Evolutionary conservation across 495 filamentous ascomycete species (phyloP).

Genomic region (Aspergillus haitiensis): DNA sequence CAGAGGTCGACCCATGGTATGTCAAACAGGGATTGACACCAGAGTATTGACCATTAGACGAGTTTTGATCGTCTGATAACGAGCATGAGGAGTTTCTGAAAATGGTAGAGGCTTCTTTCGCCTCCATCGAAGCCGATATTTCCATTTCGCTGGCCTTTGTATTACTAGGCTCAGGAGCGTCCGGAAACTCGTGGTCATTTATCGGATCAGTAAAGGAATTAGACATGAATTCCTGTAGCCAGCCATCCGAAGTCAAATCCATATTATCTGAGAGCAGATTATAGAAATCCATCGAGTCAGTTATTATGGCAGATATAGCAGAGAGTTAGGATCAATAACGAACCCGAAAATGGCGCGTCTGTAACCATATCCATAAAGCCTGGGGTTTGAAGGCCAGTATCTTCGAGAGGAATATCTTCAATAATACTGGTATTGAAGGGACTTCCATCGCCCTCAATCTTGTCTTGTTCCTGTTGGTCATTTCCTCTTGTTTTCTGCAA

Average conservation of each 20-base stretch:
- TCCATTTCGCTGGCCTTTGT: constrained; percentile 3
- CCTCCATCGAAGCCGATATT: background rate
- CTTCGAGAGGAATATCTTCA: constrained; percentile 13
- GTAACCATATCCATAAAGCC: constrained; percentile 19
- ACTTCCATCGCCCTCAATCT: constrained; percentile 9
- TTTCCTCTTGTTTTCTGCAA: background rate
- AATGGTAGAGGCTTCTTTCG: background rate
- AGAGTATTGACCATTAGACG: constrained; percentile 9
- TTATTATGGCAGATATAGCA: background rate
- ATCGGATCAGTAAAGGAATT: constrained; percentile 20
- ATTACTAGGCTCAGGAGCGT: constrained; percentile 18
- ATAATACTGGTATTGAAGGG: constrained; percentile 12
- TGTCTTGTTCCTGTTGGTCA: constrained; percentile 1
- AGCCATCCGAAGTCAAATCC: constrained; percentile 32
- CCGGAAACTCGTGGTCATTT: constrained; percentile 19
- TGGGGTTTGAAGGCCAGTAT: constrained; percentile 11
- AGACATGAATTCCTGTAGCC: constrained; percentile 36
- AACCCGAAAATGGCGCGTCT: constrained; percentile 14
- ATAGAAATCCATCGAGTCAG: background rate
- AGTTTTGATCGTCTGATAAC: constrained; percentile 9
- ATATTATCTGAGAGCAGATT: constrained; percentile 23
- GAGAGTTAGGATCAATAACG: background rate
- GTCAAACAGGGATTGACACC: constrained; percentile 3
- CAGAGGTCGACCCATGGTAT: background rate
- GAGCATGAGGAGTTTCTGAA: constrained; percentile 1